These are phyloP conservation scores for Dorcoceras hygrometricum DNA, from an alignment of 257 asterid species.

Conservation along the genomic window DNA sequence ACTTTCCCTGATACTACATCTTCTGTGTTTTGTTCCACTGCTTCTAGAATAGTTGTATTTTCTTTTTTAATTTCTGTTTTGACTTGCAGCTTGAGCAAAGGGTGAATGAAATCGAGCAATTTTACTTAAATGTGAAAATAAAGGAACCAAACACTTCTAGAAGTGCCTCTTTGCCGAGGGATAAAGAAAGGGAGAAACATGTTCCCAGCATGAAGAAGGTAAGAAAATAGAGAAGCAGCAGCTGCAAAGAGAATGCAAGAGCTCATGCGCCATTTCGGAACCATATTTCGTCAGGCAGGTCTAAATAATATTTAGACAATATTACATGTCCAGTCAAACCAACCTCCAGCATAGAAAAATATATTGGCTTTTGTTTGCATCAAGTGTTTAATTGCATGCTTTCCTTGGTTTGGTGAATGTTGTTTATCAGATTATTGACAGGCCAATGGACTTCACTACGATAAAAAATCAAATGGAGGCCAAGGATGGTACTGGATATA, in stretches of 20 bases:
- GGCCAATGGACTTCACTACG: slow-evolving; percentile 99
- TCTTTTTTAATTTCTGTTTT: slow-evolving; percentile 18
- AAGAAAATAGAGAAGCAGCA: slow-evolving; percentile 86
- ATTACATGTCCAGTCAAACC: background rate
- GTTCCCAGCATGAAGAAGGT: slow-evolving; percentile 76
- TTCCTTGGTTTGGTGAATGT: slow-evolving; percentile 35
- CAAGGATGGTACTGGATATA: slow-evolving; percentile 89
- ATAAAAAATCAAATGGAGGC: slow-evolving; percentile 98
- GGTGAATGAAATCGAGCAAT: slow-evolving; percentile 64
- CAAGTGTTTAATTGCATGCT: slow-evolving; percentile 16
- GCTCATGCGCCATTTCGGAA: slow-evolving; percentile 93
- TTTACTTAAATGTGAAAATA: slow-evolving; percentile 40
- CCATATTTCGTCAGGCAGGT: slow-evolving; percentile 82
- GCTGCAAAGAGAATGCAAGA: slow-evolving; percentile 97
- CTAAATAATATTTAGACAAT: slow-evolving; percentile 14
- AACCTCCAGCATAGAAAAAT: background rate
- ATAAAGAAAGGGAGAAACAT: slow-evolving; percentile 67
- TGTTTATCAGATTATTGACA: slow-evolving; percentile 79
- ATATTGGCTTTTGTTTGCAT: slow-evolving; percentile 16
- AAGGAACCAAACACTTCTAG: slow-evolving; percentile 44
- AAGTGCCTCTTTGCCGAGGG: slow-evolving; percentile 39
- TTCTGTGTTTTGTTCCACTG: slow-evolving; percentile 1
- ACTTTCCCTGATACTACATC: slow-evolving; percentile 10
- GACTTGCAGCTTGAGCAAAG: slow-evolving; percentile 70
- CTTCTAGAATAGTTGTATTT: slow-evolving; percentile 8